These are phyloP conservation scores for Rhododendron simsii DNA, from an alignment of 148 eudicot species.

Conservation along the genomic window DNA sequence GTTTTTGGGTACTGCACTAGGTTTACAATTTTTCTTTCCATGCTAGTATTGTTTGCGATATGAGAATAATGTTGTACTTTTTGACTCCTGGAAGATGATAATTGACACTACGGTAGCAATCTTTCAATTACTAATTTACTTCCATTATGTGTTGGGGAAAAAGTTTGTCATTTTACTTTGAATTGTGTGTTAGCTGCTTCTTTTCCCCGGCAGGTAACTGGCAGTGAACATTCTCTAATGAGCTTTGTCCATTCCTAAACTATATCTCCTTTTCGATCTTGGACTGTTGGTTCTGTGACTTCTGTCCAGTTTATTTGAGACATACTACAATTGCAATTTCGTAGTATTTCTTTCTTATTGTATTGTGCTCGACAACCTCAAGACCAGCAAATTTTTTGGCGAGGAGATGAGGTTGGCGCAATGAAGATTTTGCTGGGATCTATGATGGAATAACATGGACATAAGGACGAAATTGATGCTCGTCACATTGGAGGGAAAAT, in stretches of 20 bases:
- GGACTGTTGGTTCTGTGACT: too few relatives aligned
- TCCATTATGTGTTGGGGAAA: background rate
- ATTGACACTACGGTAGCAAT: background rate
- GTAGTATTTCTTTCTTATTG: background rate
- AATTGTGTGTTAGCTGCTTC: background rate
- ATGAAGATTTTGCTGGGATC: background rate
- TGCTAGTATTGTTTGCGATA: background rate
- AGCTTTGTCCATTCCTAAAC: background rate
- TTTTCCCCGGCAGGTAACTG: background rate
- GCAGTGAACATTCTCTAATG: background rate
- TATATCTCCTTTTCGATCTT: background rate
- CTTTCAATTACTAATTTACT: background rate
- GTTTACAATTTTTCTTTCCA: background rate
- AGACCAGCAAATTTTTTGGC: background rate
- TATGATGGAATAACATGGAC: background rate
- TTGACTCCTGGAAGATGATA: background rate
- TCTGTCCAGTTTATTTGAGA: background rate
- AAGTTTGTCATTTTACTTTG: background rate
- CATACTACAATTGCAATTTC: background rate
- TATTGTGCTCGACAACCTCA: background rate
- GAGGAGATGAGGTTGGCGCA: background rate
- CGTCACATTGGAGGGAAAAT: background rate
- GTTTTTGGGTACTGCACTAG: background rate
- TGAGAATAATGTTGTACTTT: background rate
- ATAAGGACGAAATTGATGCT: too few relatives aligned